These are phyloP conservation scores for Gelatoporia subvermispora DNA, from an alignment of 768 basidiomycete species.

Conservation along the genomic window DNA sequence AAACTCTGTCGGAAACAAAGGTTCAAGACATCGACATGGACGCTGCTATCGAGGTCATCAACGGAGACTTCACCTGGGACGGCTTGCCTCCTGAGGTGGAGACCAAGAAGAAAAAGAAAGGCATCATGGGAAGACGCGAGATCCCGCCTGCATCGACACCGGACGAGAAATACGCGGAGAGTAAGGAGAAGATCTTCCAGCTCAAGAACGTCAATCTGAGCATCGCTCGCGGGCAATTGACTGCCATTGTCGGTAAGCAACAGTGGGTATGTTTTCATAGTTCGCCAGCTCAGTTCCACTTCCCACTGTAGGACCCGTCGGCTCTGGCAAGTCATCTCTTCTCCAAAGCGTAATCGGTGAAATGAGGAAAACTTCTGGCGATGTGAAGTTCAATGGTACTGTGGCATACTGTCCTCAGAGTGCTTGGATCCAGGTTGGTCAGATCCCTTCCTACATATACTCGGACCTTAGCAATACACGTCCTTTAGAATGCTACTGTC, in stretches of 20 bases:
- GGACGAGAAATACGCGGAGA: constrained; percentile 33
- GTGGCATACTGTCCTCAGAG: constrained; percentile 83
- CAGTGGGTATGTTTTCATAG: neutral
- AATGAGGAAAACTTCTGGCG: constrained; percentile 69
- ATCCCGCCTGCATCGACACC: constrained; percentile 20
- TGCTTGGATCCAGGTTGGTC: constrained; percentile 78
- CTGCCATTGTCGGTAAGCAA: constrained; percentile 71
- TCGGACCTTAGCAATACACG: neutral
- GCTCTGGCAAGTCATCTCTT: constrained; percentile 64
- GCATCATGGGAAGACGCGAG: constrained; percentile 9
- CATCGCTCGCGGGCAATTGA: constrained; percentile 72
- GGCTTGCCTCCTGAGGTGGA: constrained; percentile 52
- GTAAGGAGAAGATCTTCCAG: constrained; percentile 48
- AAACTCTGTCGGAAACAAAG: constrained; percentile 58
- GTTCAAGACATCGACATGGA: constrained; percentile 49
- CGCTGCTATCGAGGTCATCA: constrained; percentile 61
- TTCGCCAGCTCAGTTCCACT: neutral
- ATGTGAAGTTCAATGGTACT: constrained; percentile 55
- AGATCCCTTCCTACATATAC: constrained; percentile 3
- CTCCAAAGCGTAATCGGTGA: constrained; percentile 77
- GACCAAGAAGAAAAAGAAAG: constrained; percentile 32
- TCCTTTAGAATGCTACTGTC: constrained; percentile 80
- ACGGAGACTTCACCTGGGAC: constrained; percentile 81
- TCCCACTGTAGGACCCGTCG: constrained; percentile 42
- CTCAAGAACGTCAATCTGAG: constrained; percentile 58